phyloP scores from a whole-genome alignment of 2,329 filamentous ascomycete genomes.

The Fusarium sp. region DNA sequence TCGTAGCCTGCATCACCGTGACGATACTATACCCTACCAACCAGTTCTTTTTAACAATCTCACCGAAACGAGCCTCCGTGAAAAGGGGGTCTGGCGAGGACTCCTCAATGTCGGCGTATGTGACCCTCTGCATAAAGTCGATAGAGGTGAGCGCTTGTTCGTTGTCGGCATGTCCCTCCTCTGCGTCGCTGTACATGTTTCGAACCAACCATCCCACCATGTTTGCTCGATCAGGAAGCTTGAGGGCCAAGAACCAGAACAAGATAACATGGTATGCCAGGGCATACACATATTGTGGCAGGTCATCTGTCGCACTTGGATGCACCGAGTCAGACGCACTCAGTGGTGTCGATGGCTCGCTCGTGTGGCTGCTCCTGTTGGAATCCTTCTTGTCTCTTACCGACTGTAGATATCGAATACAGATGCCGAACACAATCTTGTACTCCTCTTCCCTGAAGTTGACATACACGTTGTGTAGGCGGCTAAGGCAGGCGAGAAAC shows the following conservation, averaged over 20 bases:
- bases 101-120: slow-evolving; percentile 87
- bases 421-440: slow-evolving; percentile 93
- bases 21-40: slow-evolving; percentile 80
- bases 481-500: slow-evolving; percentile 89
- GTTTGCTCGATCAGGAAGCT: slow-evolving; percentile 82
- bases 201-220: slow-evolving; percentile 93
- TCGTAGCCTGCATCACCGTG: slow-evolving; percentile 77
- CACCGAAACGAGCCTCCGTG: slow-evolving; percentile 71
- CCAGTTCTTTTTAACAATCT: slow-evolving; percentile 76
- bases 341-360: slow-evolving; percentile 54
- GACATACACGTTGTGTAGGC: slow-evolving; percentile 84
- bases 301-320: slow-evolving; percentile 69
- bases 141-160: slow-evolving; percentile 95
- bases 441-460: slow-evolving; percentile 94
- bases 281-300: slow-evolving; percentile 94
- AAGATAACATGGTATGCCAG: slow-evolving; percentile 95
- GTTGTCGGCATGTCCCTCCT: slow-evolving; percentile 80
- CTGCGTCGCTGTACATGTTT: slow-evolving; percentile 82
- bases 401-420: slow-evolving; percentile 91
- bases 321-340: slow-evolving; percentile 36
- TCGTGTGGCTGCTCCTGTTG: slow-evolving; percentile 58
- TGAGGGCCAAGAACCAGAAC: slow-evolving; percentile 95
- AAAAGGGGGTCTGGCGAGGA: slow-evolving; percentile 76
- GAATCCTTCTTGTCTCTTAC: slow-evolving; percentile 75
- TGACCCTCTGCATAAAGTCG: slow-evolving; percentile 92